Evolutionary conservation across 1,284 basidiomycete genomes (phyloP).

Genomic region (Irpex rosettiformis): DNA sequence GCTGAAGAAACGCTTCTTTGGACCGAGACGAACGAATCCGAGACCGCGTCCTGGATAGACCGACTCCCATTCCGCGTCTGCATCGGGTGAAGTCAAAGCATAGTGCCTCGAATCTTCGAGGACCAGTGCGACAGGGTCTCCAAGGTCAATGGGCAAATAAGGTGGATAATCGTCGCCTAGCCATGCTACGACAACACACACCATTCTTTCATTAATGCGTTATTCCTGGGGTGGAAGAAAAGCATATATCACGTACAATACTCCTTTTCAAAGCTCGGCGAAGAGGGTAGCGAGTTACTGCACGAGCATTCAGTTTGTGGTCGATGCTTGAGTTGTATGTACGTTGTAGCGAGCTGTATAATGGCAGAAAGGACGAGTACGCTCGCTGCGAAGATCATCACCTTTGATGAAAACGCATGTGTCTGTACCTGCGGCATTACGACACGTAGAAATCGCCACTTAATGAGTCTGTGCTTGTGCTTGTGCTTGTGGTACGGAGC

Average conservation of each 20-base stretch:
- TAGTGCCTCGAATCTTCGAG: conserved; percentile 25
- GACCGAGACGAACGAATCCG: conserved; percentile 31
- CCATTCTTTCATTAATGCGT: too few species aligned
- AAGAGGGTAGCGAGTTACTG: background rate
- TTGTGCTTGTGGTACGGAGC: background rate
- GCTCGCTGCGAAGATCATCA: conserved; percentile 14
- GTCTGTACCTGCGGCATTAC: background rate
- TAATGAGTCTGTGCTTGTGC: background rate
- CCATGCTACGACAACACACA: conserved; percentile 15
- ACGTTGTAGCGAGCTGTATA: conserved; percentile 18
- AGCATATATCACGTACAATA: conserved; percentile 21
- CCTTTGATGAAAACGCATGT: conserved; percentile 5
- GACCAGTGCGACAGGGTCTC: conserved; percentile 18
- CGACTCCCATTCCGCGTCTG: conserved; percentile 27
- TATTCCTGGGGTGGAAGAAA: too few species aligned
- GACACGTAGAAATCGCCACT: background rate
- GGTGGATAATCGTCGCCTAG: conserved; percentile 17
- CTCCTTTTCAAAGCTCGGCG: conserved; percentile 12
- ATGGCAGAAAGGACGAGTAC: conserved; percentile 19
- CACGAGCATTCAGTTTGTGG: conserved; percentile 3
- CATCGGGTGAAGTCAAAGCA: conserved; percentile 18
- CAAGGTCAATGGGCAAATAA: conserved; percentile 18
- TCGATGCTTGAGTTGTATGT: conserved; percentile 16
- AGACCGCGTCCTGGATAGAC: conserved; percentile 23
- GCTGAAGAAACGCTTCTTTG: conserved; percentile 26